phyloP scores from a whole-genome alignment of 352 stramenopile species.

The Phytopythium mirpurense region DNA sequence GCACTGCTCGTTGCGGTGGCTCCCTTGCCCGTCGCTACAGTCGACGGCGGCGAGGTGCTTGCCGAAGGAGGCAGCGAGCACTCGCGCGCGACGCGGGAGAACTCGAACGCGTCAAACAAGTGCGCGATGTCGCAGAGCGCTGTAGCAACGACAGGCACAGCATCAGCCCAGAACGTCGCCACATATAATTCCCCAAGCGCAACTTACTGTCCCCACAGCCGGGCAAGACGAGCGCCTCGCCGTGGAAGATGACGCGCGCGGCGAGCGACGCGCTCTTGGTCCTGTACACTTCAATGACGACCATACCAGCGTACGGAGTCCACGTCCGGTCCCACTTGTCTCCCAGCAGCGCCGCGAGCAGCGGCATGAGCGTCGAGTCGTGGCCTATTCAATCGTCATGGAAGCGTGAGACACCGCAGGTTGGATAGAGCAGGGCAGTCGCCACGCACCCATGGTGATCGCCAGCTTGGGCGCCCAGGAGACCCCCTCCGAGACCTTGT shows the following conservation, averaged over 20 bases:
- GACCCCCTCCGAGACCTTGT: slow-evolving; percentile 38
- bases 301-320: slow-evolving; percentile 80
- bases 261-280: slow-evolving; percentile 45
- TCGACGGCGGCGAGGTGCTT: not conserved
- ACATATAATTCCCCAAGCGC: too few species aligned
- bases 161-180: slow-evolving; percentile 8
- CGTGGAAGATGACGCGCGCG: slow-evolving; percentile 70
- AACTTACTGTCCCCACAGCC: slow-evolving; percentile 71
- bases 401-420: not conserved
- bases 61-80: slow-evolving; percentile 25
- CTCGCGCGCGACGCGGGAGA: slow-evolving; percentile 41
- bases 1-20: not conserved
- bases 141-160: slow-evolving; percentile 7
- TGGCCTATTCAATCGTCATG: slow-evolving; percentile 16
- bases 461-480: slow-evolving; percentile 46
- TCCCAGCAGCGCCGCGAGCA: slow-evolving; percentile 62
- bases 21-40: not conserved
- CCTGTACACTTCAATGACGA: slow-evolving; percentile 81
- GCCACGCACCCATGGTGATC: slow-evolving; percentile 63
- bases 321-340: slow-evolving; percentile 80
- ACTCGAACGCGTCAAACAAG: slow-evolving; percentile 49
- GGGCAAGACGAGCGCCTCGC: slow-evolving; percentile 58
- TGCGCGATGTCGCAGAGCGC: slow-evolving; percentile 57
- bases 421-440: slow-evolving; percentile 5
- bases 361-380: slow-evolving; percentile 84